phyloP scores from a whole-genome alignment of 148 eudicot genomes.

The Rhododendron henanense region DNA sequence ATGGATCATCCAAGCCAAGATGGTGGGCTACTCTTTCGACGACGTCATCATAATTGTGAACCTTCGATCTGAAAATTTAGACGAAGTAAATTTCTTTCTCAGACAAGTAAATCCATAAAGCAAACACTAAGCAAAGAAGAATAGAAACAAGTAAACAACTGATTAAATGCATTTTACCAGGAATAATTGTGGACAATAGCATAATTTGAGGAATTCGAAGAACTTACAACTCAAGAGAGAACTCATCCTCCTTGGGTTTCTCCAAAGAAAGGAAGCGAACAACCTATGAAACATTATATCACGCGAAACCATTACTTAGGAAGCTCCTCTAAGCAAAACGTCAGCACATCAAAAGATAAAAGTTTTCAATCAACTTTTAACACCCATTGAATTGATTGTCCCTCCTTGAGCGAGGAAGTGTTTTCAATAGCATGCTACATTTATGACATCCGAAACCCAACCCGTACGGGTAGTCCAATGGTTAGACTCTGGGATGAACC shows the following conservation, averaged over 20 bases:
- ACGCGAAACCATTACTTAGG: background rate
- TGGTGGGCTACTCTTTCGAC: slow-evolving; percentile 75
- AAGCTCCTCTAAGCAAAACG: background rate
- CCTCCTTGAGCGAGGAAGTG: too few relatives aligned
- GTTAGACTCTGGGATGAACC: background rate
- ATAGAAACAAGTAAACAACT: background rate
- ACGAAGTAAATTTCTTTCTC: background rate
- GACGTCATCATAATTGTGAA: slow-evolving; percentile 77
- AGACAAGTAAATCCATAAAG: background rate
- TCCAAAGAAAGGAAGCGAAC: slow-evolving; percentile 80
- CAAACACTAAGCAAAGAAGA: background rate
- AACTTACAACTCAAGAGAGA: slow-evolving; percentile 79
- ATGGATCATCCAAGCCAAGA: slow-evolving; percentile 78
- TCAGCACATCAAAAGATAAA: background rate
- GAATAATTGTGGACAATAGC: background rate
- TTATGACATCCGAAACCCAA: too few relatives aligned
- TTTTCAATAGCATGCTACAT: too few relatives aligned
- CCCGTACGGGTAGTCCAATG: background rate
- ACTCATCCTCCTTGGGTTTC: slow-evolving; percentile 90
- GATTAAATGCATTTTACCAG: too few relatives aligned
- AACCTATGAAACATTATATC: slow-evolving; percentile 35
- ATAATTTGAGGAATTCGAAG: background rate
- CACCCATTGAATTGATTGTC: too few relatives aligned
- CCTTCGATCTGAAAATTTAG: slow-evolving; percentile 52
- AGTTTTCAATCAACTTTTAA: background rate